These are phyloP conservation scores for Penicillium riverlandense DNA, from an alignment of 495 filamentous ascomycete genomes.

Conservation along the genomic window DNA sequence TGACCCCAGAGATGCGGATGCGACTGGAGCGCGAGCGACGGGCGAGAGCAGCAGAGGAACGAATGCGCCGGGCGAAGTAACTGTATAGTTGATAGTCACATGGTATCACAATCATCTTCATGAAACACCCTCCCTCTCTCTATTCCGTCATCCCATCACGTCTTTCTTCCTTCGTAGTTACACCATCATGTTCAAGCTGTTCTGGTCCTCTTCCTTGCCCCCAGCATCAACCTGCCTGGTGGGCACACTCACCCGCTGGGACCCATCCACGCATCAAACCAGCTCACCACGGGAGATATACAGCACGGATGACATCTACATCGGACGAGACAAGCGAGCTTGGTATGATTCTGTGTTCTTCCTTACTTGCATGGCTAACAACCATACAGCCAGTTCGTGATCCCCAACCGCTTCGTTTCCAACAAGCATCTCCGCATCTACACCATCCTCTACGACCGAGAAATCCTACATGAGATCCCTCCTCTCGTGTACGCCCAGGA, in stretches of 20 bases:
- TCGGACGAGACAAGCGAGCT: constrained; percentile 27
- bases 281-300: constrained; percentile 12
- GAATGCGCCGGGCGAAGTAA: constrained; percentile 58
- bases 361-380: background rate
- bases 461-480: constrained; percentile 20
- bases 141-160: background rate
- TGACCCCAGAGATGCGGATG: constrained; percentile 79
- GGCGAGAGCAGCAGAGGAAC: constrained; percentile 81
- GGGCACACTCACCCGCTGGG: constrained; percentile 19
- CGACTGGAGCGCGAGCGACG: constrained; percentile 73
- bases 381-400: constrained; percentile 29
- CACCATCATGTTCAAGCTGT: background rate
- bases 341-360: background rate
- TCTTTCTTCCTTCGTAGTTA: background rate
- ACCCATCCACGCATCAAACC: constrained; percentile 5
- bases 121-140: background rate
- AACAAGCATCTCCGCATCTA: constrained; percentile 57
- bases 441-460: constrained; percentile 44
- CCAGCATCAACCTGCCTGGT: constrained; percentile 4
- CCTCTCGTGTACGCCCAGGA: constrained; percentile 58
- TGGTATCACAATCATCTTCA: background rate
- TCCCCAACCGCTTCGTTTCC: constrained; percentile 42
- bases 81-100: constrained; percentile 2
- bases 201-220: background rate
- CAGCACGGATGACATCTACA: constrained; percentile 23